These are phyloP conservation scores for Samsoniella hepiali DNA, from an alignment of 2,329 filamentous ascomycete species.

Conservation along the genomic window DNA sequence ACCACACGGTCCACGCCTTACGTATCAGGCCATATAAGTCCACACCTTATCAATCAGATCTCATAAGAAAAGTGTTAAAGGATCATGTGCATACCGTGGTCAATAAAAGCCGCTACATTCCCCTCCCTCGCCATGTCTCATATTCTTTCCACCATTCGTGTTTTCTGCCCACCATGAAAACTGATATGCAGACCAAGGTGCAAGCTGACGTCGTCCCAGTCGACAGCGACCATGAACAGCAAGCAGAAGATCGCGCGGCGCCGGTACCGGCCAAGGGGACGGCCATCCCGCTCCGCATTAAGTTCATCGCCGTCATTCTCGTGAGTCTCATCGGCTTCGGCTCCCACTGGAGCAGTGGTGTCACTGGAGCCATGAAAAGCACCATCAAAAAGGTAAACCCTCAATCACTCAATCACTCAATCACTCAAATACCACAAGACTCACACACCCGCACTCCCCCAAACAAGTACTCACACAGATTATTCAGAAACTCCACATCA, in stretches of 20 bases:
- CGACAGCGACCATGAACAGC: constrained; percentile 8
- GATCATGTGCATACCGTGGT: not conserved
- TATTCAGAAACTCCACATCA: constrained; percentile 50
- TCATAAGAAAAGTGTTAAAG: not conserved
- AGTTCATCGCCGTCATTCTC: constrained; percentile 42
- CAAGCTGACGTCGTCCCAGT: not conserved
- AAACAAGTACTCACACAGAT: not conserved
- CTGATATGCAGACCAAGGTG: not conserved
- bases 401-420: too few relatives aligned
- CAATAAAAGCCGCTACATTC: not conserved
- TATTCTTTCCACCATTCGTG: not conserved
- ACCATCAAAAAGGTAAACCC: constrained; percentile 51
- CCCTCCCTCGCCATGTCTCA: not conserved
- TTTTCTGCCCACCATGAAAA: not conserved
- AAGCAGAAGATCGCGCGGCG: not conserved
- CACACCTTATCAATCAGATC: constrained; percentile 3
- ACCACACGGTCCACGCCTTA: not conserved
- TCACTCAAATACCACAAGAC: too few relatives aligned
- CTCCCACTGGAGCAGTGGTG: constrained; percentile 57
- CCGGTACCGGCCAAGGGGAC: not conserved
- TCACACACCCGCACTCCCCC: fast-evolving
- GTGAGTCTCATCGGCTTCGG: constrained; percentile 57
- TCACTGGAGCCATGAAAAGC: constrained; percentile 59
- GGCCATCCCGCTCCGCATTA: constrained; percentile 27
- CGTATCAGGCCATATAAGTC: not conserved